Conservation (phyloP, 495 filamentous ascomycete species). For the Staphylotrichum tortipilum region DNA sequence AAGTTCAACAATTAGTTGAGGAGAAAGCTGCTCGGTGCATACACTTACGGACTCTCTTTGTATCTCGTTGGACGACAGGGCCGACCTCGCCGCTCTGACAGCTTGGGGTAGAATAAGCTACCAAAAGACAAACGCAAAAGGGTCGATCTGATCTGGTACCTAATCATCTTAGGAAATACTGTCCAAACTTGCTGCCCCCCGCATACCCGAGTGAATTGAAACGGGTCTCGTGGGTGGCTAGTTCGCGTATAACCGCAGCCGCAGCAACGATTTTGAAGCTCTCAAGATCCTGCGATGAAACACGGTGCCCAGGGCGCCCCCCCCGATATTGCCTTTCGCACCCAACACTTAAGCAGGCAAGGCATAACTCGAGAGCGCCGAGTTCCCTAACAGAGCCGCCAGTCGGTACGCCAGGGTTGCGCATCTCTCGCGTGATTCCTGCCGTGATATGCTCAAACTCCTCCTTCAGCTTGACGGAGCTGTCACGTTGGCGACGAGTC, state of each 20-base stretch:
- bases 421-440: constrained; percentile 37
- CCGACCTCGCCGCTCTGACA: too few species aligned
- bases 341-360: constrained; percentile 30
- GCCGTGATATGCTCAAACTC: constrained; percentile 46
- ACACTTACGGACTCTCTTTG: too few species aligned
- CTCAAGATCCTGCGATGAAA: constrained; percentile 14
- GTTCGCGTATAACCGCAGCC: constrained; percentile 28
- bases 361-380: constrained; percentile 30
- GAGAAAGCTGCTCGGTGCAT: too few species aligned
- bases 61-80: too few species aligned
- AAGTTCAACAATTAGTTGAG: too few species aligned
- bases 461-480: constrained; percentile 51
- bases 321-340: background rate
- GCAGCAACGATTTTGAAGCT: constrained; percentile 37
- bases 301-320: constrained; percentile 1
- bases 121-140: too few species aligned
- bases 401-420: constrained; percentile 3
- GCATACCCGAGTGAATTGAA: too few species aligned
- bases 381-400: background rate
- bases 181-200: too few species aligned
- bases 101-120: too few species aligned
- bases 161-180: too few species aligned
- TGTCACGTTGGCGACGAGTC: constrained; percentile 54
- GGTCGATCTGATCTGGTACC: too few species aligned
- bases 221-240: too few species aligned